These are phyloP conservation scores for Arachis stenosperma DNA, from an alignment of 306 rosid genomes.

Conservation along the genomic window DNA sequence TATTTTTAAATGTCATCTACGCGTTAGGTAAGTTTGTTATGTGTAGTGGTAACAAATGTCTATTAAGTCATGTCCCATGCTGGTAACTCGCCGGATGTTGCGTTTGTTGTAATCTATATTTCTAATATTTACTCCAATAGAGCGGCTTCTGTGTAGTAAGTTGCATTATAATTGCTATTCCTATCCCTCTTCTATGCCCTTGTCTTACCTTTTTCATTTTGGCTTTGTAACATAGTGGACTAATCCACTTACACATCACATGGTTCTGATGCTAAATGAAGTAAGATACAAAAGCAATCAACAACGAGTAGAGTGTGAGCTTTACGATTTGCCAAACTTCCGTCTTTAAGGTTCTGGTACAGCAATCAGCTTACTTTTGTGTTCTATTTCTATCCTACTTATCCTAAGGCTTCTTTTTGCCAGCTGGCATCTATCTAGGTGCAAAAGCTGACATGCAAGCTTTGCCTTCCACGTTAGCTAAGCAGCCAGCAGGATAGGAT, in stretches of 20 bases:
- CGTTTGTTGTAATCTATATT: constrained; percentile 53
- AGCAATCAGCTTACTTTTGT: constrained; percentile 32
- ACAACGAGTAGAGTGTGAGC: constrained; percentile 46
- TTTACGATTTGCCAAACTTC: constrained; percentile 66
- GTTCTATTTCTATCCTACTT: constrained; percentile 32
- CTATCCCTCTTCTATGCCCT: constrained; percentile 11
- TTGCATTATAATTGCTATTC: constrained; percentile 36
- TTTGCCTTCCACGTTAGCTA: constrained; percentile 34
- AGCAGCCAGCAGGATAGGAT: neutral
- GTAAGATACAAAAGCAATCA: constrained; percentile 43
- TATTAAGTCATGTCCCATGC: constrained; percentile 40
- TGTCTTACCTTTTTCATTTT: neutral
- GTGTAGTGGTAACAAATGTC: constrained; percentile 40
- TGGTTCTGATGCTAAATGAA: constrained; percentile 46
- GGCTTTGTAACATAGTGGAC: constrained; percentile 29
- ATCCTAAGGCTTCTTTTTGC: constrained; percentile 38
- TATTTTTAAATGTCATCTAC: constrained; percentile 24
- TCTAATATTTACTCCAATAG: constrained; percentile 17
- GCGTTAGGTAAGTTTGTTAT: constrained; percentile 37
- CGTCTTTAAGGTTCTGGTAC: constrained; percentile 38
- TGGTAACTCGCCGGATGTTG: constrained; percentile 48
- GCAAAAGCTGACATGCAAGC: constrained; percentile 44
- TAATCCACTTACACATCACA: constrained; percentile 40
- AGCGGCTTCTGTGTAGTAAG: constrained; percentile 39
- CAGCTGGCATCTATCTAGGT: constrained; percentile 28